phyloP scores from a whole-genome alignment of 257 asterid genomes.

The Solanum peruvianum region DNA sequence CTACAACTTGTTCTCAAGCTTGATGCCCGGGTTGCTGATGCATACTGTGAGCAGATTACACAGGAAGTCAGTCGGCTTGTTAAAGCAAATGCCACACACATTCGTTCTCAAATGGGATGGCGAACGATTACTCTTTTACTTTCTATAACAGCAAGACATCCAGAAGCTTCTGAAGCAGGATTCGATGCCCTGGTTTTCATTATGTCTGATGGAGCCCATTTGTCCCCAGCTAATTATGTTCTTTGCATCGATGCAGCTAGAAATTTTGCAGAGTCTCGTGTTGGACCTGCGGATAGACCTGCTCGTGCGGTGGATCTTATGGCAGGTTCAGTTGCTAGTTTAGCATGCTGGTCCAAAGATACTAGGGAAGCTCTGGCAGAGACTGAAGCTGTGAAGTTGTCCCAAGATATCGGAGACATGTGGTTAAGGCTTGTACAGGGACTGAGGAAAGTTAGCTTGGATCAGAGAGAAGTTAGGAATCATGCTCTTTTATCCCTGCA shows the following conservation, averaged over 20 bases:
- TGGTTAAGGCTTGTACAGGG: slow-evolving; percentile 92
- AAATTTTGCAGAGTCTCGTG: slow-evolving; percentile 92
- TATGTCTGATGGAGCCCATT: slow-evolving; percentile 86
- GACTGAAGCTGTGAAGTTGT: slow-evolving; percentile 50
- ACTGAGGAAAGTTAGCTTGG: slow-evolving; percentile 77
- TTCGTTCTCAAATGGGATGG: slow-evolving; percentile 80
- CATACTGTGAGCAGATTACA: slow-evolving; percentile 90
- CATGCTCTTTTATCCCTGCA: slow-evolving; percentile 51
- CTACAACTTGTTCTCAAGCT: slow-evolving; percentile 79
- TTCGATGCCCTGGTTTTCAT: slow-evolving; percentile 67
- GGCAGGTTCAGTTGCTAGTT: slow-evolving; percentile 60
- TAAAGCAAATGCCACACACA: slow-evolving; percentile 71
- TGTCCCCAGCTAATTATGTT: slow-evolving; percentile 64
- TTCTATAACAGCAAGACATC: slow-evolving; percentile 81
- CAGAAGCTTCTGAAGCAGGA: slow-evolving; percentile 93
- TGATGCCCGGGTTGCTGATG: slow-evolving; percentile 87
- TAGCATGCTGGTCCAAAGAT: slow-evolving; percentile 68
- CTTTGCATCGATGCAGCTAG: slow-evolving; percentile 74
- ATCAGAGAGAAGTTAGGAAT: slow-evolving; percentile 37
- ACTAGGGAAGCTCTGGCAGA: slow-evolving; percentile 54
- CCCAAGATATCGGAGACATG: slow-evolving; percentile 89
- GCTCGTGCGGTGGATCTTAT: slow-evolving; percentile 73
- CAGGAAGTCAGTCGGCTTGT: slow-evolving; percentile 89
- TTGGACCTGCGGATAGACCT: slow-evolving; percentile 78
- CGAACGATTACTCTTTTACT: slow-evolving; percentile 65